These are phyloP conservation scores for Aaosphaeria arxii DNA, from an alignment of 2,329 filamentous ascomycete species.

Conservation along the genomic window DNA sequence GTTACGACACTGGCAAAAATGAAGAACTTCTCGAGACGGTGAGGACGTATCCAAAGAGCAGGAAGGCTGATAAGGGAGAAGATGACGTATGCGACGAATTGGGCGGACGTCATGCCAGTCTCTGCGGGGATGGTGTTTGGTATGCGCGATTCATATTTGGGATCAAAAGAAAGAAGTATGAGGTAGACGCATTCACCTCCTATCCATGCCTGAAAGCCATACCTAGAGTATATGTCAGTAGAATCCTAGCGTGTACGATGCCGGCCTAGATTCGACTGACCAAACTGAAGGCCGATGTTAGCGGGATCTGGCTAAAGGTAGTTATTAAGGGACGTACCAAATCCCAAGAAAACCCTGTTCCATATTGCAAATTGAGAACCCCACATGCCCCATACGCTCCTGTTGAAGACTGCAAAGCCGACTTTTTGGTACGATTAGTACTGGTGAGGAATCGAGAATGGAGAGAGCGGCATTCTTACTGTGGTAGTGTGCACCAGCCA, in stretches of 20 bases:
- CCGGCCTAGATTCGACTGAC: too few species aligned
- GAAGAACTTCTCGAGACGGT: neutral
- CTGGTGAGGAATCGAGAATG: neutral
- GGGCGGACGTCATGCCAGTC: neutral
- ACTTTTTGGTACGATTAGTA: neutral
- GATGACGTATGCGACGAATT: constrained; percentile 4
- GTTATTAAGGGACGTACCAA: neutral
- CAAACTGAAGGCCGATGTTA: too few species aligned
- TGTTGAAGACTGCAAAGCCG: constrained; percentile 7
- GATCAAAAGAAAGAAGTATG: neutral
- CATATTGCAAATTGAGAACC: neutral
- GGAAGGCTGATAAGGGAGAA: constrained; percentile 51
- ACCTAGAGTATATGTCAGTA: neutral
- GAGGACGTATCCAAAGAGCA: constrained; percentile 44
- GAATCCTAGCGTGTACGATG: too few species aligned
- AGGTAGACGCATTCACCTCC: neutral
- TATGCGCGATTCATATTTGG: neutral
- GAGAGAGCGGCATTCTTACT: neutral
- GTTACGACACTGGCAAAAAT: neutral
- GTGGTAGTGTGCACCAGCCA: neutral
- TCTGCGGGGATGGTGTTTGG: neutral
- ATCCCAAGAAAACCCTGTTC: neutral
- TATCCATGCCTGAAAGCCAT: neutral
- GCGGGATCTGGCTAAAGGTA: too few species aligned
- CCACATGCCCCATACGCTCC: constrained; percentile 14